Percentiles rank a stretch among this genome's conserved stretches.
These are phyloP conservation scores for Phytophthora pluvialis DNA, from an alignment of 352 stramenopile species.

Conservation along the genomic window DNA sequence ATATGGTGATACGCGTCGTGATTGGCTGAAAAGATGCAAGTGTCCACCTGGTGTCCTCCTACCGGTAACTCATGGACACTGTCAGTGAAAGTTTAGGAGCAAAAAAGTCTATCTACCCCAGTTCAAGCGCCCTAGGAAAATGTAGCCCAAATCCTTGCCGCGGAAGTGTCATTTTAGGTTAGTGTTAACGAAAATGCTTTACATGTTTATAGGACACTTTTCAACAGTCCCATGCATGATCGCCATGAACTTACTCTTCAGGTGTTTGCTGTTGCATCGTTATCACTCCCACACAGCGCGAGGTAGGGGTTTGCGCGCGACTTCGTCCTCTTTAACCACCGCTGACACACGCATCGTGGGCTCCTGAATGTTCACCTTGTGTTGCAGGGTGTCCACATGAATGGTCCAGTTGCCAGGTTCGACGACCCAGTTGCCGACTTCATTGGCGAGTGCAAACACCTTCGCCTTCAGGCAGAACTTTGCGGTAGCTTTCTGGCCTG, in stretches of 20 bases:
- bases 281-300: slow-evolving; percentile 21
- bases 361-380: slow-evolving; percentile 37
- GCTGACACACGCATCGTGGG: not conserved
- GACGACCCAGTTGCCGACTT: slow-evolving; percentile 42
- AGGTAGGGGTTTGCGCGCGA: slow-evolving; percentile 25
- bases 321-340: slow-evolving; percentile 5
- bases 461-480: slow-evolving; percentile 44
- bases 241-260: not conserved
- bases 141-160: too few species aligned
- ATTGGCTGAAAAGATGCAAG: slow-evolving; percentile 17
- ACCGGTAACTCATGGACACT: too few species aligned
- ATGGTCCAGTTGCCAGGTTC: slow-evolving; percentile 53
- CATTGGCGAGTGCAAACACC: slow-evolving; percentile 50
- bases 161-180: too few species aligned
- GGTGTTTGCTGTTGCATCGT: not conserved
- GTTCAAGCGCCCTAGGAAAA: too few species aligned
- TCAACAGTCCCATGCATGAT: not conserved
- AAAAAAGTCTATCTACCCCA: too few species aligned
- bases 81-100: too few species aligned
- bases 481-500: slow-evolving; percentile 30
- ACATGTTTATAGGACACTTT: not conserved
- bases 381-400: slow-evolving; percentile 35
- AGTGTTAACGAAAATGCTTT: not conserved
- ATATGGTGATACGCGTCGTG: not conserved
- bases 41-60: not conserved